Evolutionary conservation across 2,329 filamentous ascomycete species (phyloP).

Genomic region (Chaetomiaceae sp.): DNA sequence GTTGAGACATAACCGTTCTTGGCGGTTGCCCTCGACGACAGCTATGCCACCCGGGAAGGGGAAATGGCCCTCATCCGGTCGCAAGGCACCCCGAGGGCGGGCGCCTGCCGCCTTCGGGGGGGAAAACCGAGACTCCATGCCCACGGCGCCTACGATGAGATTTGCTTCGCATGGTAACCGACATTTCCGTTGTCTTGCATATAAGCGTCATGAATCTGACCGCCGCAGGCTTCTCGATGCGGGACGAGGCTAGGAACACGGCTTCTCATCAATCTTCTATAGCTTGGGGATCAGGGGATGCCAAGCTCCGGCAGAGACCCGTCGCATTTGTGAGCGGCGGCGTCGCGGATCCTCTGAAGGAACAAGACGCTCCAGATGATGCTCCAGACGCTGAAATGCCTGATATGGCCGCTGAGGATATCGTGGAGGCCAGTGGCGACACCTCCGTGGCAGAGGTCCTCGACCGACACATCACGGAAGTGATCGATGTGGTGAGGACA

Average conservation of each 20-base stretch:
- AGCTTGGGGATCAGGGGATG: slow-evolving; percentile 28
- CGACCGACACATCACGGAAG: background rate
- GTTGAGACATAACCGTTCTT: too few relatives aligned
- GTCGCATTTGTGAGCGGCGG: slow-evolving; percentile 51
- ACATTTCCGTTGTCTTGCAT: background rate
- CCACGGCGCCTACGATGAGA: background rate
- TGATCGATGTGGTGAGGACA: background rate
- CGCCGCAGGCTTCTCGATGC: slow-evolving; percentile 34
- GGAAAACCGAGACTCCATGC: slow-evolving; percentile 3
- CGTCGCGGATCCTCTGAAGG: slow-evolving; percentile 42
- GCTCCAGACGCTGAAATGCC: background rate
- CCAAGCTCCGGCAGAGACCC: slow-evolving; percentile 42
- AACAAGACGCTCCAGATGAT: slow-evolving; percentile 26
- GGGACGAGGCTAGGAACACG: slow-evolving; percentile 47
- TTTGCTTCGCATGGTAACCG: slow-evolving; percentile 7
- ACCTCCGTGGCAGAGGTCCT: background rate
- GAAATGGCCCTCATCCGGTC: slow-evolving; percentile 20
- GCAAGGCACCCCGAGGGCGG: slow-evolving; percentile 19
- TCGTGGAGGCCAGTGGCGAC: slow-evolving; percentile 2
- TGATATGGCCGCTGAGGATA: slow-evolving; percentile 1
- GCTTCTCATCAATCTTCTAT: slow-evolving; percentile 39
- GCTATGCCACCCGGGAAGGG: slow-evolving; percentile 19
- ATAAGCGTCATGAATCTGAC: slow-evolving; percentile 7
- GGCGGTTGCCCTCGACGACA: background rate
- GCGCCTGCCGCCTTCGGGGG: slow-evolving; percentile 9